Evolutionary conservation across 2,329 filamentous ascomycete species (phyloP), one percentile per base, ranked within the genome.

Genomic region (Colletotrichum horii): DNA sequence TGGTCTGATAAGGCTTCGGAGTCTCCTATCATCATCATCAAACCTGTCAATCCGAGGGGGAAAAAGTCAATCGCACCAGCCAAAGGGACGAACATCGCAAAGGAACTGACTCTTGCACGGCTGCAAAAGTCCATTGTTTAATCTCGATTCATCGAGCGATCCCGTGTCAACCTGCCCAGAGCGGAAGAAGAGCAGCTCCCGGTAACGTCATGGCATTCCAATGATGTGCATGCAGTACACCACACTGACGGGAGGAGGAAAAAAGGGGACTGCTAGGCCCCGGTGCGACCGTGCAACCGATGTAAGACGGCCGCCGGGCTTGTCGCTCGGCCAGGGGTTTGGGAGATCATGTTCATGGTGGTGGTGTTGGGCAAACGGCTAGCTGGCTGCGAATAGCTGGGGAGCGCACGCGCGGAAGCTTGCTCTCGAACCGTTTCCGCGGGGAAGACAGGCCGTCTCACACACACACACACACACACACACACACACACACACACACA

Each of bases 141-240:
- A 75, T 75, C 70, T 75, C 73, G 70, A 75, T 73, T 22, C 26
- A 58, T 64, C 26, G 55, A 73, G 73, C 32, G 70, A 75, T 75
- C 64, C 73, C 73, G 73, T 75, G 72, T 68, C 73, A 68, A 58
- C 38, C 64, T 75, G 36, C 73, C 73, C 61, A 73, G 56, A 73
- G 43, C 43, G 73, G 73, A 58, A 75, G 56, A 73, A 48, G 73
- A 73, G 64, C 62, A 28, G 26, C 62, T 58, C 36, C 43, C 61
- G 30, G 64, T 30, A 60, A 75, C 73, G 73, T 75, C 73, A 75
- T 75, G 69, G 43, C 56, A 65, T 52, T 43, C 26, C 32, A 26
- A 36, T 48, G 72, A 67, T 38, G 26, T 28, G 64, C 61, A 64
- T 28, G 64, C 61, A 64, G 28, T 36, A 34, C 30, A 62, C 60